A percentile compares a stretch with the other conserved stretches of the same genome.
Conservation (phyloP, 2,329 filamentous ascomycete genomes). For the Tolypocladium inflatum region DNA sequence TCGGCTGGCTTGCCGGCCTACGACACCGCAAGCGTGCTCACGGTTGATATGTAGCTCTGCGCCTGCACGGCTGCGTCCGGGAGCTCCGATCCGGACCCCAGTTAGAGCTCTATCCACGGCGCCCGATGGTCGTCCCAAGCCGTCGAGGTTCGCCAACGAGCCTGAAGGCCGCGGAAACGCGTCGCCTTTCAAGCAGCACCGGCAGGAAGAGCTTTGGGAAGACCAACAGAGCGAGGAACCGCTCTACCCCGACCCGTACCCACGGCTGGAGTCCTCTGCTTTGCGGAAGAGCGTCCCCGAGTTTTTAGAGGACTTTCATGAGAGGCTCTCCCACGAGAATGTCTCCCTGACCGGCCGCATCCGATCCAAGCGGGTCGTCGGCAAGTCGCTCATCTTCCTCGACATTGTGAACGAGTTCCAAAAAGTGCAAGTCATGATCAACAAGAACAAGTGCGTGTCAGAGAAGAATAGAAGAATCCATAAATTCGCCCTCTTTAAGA, state of each 20-base stretch:
- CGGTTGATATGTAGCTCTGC: background rate
- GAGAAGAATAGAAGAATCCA: constrained; percentile 22
- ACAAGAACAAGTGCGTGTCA: constrained; percentile 41
- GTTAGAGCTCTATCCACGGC: constrained; percentile 12
- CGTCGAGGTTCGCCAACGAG: constrained; percentile 9
- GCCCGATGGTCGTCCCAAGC: constrained; percentile 3
- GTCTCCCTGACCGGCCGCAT: constrained; percentile 53
- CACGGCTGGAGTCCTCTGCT: constrained; percentile 19
- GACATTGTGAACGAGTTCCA: constrained; percentile 67
- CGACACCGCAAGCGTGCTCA: constrained; percentile 1
- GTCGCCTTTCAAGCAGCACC: constrained; percentile 27
- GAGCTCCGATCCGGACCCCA: background rate
- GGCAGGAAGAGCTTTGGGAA: constrained; percentile 19
- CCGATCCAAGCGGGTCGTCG: constrained; percentile 57
- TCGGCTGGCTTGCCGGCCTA: constrained; percentile 23
- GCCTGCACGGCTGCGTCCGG: background rate
- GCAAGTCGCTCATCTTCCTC: constrained; percentile 76
- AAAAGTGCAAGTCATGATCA: constrained; percentile 68
- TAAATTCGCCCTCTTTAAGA: constrained; percentile 51
- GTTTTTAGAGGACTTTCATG: constrained; percentile 20
- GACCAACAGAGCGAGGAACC: constrained; percentile 23
- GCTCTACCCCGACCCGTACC: constrained; percentile 24
- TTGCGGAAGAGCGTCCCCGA: constrained; percentile 21
- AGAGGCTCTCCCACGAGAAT: constrained; percentile 14
- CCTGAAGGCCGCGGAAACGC: constrained; percentile 12